Evolutionary conservation across 805 yeast species (phyloP).

Genomic region (Cyberlindnera veronae): DNA sequence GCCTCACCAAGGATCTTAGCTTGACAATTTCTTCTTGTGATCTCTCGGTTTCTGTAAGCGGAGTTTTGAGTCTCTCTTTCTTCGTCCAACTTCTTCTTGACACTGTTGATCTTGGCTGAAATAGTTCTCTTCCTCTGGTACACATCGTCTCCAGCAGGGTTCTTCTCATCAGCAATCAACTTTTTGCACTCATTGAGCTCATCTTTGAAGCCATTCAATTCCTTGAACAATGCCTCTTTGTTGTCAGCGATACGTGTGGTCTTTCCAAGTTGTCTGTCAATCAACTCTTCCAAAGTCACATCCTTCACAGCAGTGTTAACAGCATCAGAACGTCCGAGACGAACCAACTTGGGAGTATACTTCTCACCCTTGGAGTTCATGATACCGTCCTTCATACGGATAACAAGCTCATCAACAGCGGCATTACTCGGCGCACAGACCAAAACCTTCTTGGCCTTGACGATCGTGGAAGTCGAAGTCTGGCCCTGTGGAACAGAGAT

Average conservation of each 20-base stretch:
- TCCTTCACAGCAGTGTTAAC: conserved; percentile 79
- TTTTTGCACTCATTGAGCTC: conserved; percentile 24
- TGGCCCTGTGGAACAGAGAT: conserved; percentile 31
- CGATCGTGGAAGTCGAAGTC: conserved; percentile 4
- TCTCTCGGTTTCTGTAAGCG: conserved; percentile 69
- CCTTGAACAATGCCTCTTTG: conserved; percentile 51
- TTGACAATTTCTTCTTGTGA: conserved; percentile 72
- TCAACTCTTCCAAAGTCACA: conserved; percentile 79
- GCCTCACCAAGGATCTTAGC: conserved; percentile 68
- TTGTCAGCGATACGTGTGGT: conserved; percentile 26
- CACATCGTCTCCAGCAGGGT: conserved; percentile 42
- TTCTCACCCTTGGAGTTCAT: conserved; percentile 47
- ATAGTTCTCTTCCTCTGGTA: conserved; percentile 52
- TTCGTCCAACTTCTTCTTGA: conserved; percentile 72
- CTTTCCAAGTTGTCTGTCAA: conserved; percentile 45
- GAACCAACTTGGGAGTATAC: conserved; percentile 65
- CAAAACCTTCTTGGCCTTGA: conserved; percentile 57
- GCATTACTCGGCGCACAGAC: conserved; percentile 99
- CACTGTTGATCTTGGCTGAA: conserved; percentile 57
- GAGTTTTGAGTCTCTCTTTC: conserved; percentile 72
- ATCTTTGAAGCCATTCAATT: conserved; percentile 27
- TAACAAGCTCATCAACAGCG: conserved; percentile 92
- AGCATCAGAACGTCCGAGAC: conserved; percentile 88
- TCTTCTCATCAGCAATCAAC: conserved; percentile 24
- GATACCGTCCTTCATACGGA: conserved; percentile 77